Conservation (phyloP, 768 basidiomycete genomes). For the Tylopilus sp. region DNA sequence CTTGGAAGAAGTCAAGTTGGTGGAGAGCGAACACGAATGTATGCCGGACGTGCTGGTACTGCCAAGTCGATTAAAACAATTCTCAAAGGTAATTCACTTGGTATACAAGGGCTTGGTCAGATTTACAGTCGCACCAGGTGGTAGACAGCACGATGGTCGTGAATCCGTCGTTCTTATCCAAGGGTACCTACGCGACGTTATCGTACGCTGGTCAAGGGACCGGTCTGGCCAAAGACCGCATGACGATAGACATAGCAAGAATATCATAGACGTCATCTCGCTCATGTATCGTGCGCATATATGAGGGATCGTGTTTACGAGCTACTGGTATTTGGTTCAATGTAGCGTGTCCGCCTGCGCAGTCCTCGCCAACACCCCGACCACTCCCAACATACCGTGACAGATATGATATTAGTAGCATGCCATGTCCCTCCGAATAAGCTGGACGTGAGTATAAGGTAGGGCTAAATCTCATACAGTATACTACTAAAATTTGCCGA, state of each 20-base stretch:
- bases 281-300: neutral
- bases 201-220: conserved; percentile 28
- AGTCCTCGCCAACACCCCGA: conserved; percentile 35
- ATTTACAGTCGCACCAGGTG: conserved; percentile 41
- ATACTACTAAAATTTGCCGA: no score
- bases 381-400: conserved; percentile 78
- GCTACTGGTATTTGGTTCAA: no score
- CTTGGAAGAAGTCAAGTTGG: conserved; percentile 43
- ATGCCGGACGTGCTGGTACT: conserved; percentile 84
- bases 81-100: conserved; percentile 62
- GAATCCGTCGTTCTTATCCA: conserved; percentile 80
- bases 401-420: no score
- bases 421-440: no score
- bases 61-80: conserved; percentile 87
- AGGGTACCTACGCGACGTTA: conserved; percentile 53
- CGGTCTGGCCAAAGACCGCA: conserved; percentile 28
- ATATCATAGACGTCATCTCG: conserved; percentile 18
- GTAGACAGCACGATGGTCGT: conserved; percentile 76
- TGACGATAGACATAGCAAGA: conserved; percentile 24
- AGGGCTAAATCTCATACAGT: no score
- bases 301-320: neutral
- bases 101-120: neutral
- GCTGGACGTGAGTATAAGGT: no score
- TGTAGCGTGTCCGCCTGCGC: conserved; percentile 23
- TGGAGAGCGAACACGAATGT: conserved; percentile 36